phyloP scores from a whole-genome alignment of 2,329 filamentous ascomycete genomes.

The Tympanopsis confertula region DNA sequence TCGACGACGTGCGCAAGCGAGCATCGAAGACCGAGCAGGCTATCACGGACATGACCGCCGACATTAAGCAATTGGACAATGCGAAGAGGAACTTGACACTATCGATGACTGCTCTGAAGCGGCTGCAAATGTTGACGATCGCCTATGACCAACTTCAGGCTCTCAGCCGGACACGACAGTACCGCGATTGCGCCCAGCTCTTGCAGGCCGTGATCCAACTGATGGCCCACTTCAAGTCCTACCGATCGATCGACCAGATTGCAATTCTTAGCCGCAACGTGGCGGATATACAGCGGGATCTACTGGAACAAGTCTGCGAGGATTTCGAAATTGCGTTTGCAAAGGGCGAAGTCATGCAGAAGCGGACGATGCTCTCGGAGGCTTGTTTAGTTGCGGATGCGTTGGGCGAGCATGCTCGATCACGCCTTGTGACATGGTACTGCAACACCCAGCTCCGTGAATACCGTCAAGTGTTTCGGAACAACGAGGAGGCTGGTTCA shows the following conservation, averaged over 20 bases:
- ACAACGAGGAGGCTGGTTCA: conserved; percentile 90
- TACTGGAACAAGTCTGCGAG: conserved; percentile 96
- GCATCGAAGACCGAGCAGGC: conserved; percentile 87
- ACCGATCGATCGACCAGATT: conserved; percentile 95
- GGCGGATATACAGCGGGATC: conserved; percentile 79
- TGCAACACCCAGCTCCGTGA: conserved; percentile 93
- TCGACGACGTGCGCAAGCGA: conserved; percentile 80
- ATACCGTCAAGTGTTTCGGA: conserved; percentile 88
- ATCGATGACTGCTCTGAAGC: conserved; percentile 94
- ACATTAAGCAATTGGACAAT: conserved; percentile 92
- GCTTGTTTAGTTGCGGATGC: conserved; percentile 92
- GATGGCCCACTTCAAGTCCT: conserved; percentile 97
- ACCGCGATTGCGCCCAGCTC: conserved; percentile 85
- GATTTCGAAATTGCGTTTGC: conserved; percentile 95
- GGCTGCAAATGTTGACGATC: conserved; percentile 95
- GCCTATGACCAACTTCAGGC: conserved; percentile 93
- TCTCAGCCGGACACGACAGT: conserved; percentile 75
- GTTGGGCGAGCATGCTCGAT: conserved; percentile 73
- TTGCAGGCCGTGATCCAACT: conserved; percentile 92
- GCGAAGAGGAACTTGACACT: conserved; percentile 93
- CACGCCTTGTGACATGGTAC: conserved; percentile 85
- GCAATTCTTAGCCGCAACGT: conserved; percentile 86
- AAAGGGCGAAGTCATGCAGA: conserved; percentile 67
- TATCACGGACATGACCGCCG: conserved; percentile 96
- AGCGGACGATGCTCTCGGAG: conserved; percentile 64